These are phyloP conservation scores for Chaetomiaceae sp. DNA, from an alignment of 2,329 filamentous ascomycete genomes.

Conservation along the genomic window DNA sequence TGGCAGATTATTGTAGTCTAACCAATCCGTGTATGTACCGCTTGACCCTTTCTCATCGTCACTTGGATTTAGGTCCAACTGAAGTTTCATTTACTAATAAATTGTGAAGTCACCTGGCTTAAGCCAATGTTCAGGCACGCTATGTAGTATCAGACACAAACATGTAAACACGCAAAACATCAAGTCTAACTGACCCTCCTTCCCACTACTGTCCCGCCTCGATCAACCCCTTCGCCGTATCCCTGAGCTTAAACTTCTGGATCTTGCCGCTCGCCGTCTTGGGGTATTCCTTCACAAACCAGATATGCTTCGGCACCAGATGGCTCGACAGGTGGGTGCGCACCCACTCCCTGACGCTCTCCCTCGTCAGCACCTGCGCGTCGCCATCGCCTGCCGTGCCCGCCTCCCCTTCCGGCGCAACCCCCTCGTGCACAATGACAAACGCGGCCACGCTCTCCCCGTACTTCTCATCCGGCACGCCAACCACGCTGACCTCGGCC, in stretches of 20 bases:
- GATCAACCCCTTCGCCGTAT: slow-evolving; percentile 47
- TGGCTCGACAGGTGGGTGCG: slow-evolving; percentile 61
- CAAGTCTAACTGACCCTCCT: neutral
- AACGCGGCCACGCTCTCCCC: slow-evolving; percentile 88
- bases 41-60: too few species aligned
- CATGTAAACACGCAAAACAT: neutral
- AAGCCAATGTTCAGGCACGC: too few species aligned
- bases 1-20: too few species aligned
- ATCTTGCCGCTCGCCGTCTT: slow-evolving; percentile 98
- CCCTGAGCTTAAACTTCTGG: slow-evolving; percentile 83
- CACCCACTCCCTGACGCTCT: slow-evolving; percentile 69
- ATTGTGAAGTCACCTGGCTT: too few species aligned
- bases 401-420: slow-evolving; percentile 30
- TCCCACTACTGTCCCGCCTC: slow-evolving; percentile 2
- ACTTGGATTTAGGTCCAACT: too few species aligned
- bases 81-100: too few species aligned
- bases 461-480: slow-evolving; percentile 73
- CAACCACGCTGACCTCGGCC: slow-evolving; percentile 75
- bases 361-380: slow-evolving; percentile 41
- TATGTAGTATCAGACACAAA: too few species aligned
- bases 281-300: slow-evolving; percentile 78
- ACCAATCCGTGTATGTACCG: too few species aligned
- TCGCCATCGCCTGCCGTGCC: slow-evolving; percentile 23
- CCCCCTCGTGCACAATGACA: slow-evolving; percentile 51
- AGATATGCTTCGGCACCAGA: slow-evolving; percentile 84